Evolutionary conservation across 2,329 filamentous ascomycete genomes (phyloP).

Genomic region (Claviceps pusilla): DNA sequence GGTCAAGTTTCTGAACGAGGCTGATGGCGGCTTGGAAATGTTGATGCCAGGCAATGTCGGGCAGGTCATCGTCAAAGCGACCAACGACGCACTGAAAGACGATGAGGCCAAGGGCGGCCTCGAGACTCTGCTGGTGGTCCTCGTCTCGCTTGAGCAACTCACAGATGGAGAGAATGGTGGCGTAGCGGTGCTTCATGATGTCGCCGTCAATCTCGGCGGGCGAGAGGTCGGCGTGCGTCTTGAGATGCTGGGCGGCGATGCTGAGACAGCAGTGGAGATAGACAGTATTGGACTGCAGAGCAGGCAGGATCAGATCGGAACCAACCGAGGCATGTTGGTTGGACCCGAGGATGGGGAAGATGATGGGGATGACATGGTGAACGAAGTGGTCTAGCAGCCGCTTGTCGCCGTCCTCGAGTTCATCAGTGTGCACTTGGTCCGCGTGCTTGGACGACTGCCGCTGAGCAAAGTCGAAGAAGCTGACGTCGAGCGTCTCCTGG

Average conservation of each 20-base stretch:
- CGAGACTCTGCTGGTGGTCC: conserved; percentile 75
- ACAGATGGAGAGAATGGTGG: conserved; percentile 74
- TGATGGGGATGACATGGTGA: conserved; percentile 67
- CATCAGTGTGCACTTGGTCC: conserved; percentile 52
- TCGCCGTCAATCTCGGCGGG: conserved; percentile 71
- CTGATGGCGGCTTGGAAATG: conserved; percentile 87
- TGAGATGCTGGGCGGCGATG: conserved; percentile 83
- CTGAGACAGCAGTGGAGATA: conserved; percentile 94
- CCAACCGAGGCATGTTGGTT: conserved; percentile 74
- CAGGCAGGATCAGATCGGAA: conserved; percentile 70
- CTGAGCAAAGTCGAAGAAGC: conserved; percentile 72
- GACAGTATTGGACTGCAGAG: conserved; percentile 77
- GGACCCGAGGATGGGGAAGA: conserved; percentile 84
- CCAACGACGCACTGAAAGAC: conserved; percentile 92
- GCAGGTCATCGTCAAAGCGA: conserved; percentile 65
- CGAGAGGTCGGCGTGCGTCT: conserved; percentile 48
- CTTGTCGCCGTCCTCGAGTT: conserved; percentile 78
- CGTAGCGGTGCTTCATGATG: conserved; percentile 82
- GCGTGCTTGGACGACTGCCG: conserved; percentile 41
- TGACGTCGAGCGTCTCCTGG: conserved; percentile 53
- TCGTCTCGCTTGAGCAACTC: conserved; percentile 66
- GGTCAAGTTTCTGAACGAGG: conserved; percentile 70
- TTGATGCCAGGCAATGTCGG: conserved; percentile 91
- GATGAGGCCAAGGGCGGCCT: conserved; percentile 86
- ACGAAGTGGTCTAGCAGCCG: conserved; percentile 83